Base-by-base conservation (phyloP, 306 rosid species). In the Pyrus pyrifolia region DNA sequence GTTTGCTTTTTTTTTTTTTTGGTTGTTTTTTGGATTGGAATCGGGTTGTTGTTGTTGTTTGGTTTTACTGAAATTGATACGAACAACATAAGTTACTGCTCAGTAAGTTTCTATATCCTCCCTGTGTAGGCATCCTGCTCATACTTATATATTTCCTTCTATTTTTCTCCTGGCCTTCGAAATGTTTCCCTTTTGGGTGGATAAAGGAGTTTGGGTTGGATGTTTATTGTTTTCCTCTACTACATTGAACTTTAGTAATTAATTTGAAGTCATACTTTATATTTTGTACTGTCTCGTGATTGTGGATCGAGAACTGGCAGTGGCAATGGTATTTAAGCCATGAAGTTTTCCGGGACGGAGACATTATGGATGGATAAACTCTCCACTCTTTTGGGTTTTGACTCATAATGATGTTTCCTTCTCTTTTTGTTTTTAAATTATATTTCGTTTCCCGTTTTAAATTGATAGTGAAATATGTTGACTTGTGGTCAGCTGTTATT, bases 301-400 rank as follows among this genome's bases (percentile, higher is more conserved):
- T n/a, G 61, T 38, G 44, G 21, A 45, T 73, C 3, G 4, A 12
- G 49, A 22, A 74, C 31, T 51, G 67, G 42, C 15, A 55, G 8
- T 74, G 69, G 65, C 30, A 46, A 38, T 62, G 27, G 45, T 63
- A 33, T 52, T 29, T 70, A 10, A 51, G 33, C 31, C 2, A 30
- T 71, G 45, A 62, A 51, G 73, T 71, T 74, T 22, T 62, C 23
- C 27, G 22, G 31, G 33, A 70, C 53, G 57, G 27, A 68, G 62
- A 67, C 77, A 70, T 64, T 73, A 52, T 75, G 72, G 25, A 11
- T 75, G 74, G 14, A 11, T 62, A 25, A 67, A 18, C 62, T 61
- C 68, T 19, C 70, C 49, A 5, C 17, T 45, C 42, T 66, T 45
- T 53, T 65, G 40, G 13, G 52, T 46, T 49, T 49, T 49, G 19